Base-by-base conservation (phyloP, 768 basidiomycete species). In the Lactarius sp. region DNA sequence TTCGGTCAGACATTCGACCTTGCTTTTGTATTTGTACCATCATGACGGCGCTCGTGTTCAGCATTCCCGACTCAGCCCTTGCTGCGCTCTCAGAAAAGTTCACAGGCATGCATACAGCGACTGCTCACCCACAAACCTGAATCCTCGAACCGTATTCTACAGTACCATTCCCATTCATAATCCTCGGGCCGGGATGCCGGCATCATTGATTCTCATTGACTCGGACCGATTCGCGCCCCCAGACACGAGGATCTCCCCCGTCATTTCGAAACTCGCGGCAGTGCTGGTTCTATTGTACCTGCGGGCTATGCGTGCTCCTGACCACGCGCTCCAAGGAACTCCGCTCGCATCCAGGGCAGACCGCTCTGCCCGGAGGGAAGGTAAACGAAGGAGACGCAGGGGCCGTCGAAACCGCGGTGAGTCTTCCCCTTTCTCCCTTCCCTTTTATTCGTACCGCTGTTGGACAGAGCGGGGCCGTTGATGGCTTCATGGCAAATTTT, bases 261-360 rank as follows among this genome's bases (percentile, higher is more conserved):
- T n/a, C 13, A 68, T 59, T 16, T 73, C 71, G n/a, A n/a, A n/a
- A n/a, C n/a, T n/a, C n/a, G n/a, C n/a, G n/a, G n/a, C n/a, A n/a
- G n/a, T n/a, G n/a, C n/a, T n/a, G n/a, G n/a, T n/a, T n/a, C n/a
- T n/a, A n/a, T n/a, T n/a, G n/a, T n/a, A n/a, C n/a, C n/a, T n/a
- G n/a, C n/a, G n/a, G n/a, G n/a, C n/a, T n/a, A n/a, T n/a, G n/a
- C n/a, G n/a, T n/a, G n/a, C n/a, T 94, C 22, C 76, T 96, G 59
- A 96, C 94, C 1, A 96, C 94, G 5, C 83, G 94, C 10, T 90
- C 92, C 6, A 92, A 89, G 73, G 71, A 76, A 2, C 78, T 92
- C 12, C 77, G 89, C 34, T 83, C 86, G 0, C 90, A 92, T 73
- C 85, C 90, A 4, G 90, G 88, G 18, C 86, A 92, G 71, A 91